Evolutionary conservation across 139 green algal species (phyloP).

Genomic region (Penium margaritaceum): DNA sequence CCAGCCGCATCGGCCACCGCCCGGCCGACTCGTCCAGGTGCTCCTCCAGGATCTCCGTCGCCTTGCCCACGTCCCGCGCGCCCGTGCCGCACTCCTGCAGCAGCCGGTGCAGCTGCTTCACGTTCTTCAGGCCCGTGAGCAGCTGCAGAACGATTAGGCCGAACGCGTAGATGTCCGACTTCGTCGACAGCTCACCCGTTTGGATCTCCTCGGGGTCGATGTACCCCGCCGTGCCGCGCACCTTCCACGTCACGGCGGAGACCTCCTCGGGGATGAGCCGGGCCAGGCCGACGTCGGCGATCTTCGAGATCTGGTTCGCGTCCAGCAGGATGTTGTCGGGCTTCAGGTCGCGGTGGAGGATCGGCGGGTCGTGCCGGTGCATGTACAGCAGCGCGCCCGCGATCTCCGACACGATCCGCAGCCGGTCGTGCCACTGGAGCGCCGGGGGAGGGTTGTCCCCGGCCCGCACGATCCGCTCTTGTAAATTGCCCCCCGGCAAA

Average conservation of each 20-base stretch:
- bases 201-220: slow-evolving; percentile 38
- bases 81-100: neutral
- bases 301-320: slow-evolving; percentile 21
- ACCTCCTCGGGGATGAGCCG: slow-evolving; percentile 24
- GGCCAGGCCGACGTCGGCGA: slow-evolving; percentile 26
- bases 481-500: slow-evolving; percentile 47
- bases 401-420: slow-evolving; percentile 32
- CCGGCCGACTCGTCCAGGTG: slow-evolving; percentile 9
- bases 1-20: neutral
- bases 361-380: slow-evolving; percentile 14
- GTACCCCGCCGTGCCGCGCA: slow-evolving; percentile 29
- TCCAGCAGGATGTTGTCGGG: slow-evolving; percentile 34
- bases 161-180: slow-evolving; percentile 37
- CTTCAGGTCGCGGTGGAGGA: slow-evolving; percentile 32
- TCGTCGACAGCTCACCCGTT: neutral
- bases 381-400: slow-evolving; percentile 31
- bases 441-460: slow-evolving; percentile 14
- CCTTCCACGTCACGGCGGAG: slow-evolving; percentile 9
- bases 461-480: slow-evolving; percentile 39
- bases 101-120: slow-evolving; percentile 8
- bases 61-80: neutral
- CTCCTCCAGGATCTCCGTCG: slow-evolving; percentile 11
- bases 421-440: slow-evolving; percentile 18
- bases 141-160: slow-evolving; percentile 35
- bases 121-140: slow-evolving; percentile 9